A percentile compares a stretch with the other conserved stretches of the same genome.
phyloP scores from a whole-genome alignment of 495 filamentous ascomycete species.

The Rhypophila decipiens region DNA sequence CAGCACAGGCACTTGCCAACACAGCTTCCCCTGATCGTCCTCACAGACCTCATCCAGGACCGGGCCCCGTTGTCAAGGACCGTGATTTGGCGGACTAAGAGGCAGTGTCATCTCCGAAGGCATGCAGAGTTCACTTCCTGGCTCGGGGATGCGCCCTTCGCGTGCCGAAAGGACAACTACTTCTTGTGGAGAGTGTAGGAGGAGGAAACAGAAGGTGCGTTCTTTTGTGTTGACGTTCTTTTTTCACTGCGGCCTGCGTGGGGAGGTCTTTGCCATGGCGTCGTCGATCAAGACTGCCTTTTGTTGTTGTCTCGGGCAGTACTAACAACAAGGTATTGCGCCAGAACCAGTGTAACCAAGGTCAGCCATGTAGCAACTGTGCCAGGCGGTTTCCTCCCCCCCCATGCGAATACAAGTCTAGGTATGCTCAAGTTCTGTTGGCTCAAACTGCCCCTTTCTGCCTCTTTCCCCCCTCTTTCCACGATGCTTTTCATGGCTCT shows the following conservation, averaged over 20 bases:
- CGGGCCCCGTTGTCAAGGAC: too few relatives aligned
- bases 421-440: constrained; percentile 11
- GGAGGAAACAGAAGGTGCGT: constrained; percentile 35
- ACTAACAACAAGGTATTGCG: background rate
- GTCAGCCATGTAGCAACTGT: constrained; percentile 35
- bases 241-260: too few relatives aligned
- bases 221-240: too few relatives aligned
- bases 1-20: too few relatives aligned
- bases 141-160: constrained; percentile 14
- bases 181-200: constrained; percentile 33
- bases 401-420: constrained; percentile 30
- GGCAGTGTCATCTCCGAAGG: constrained; percentile 26
- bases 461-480: background rate
- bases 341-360: constrained; percentile 29
- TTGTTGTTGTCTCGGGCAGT: background rate
- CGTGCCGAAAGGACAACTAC: constrained; percentile 32
- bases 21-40: too few relatives aligned
- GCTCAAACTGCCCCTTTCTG: background rate
- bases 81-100: too few relatives aligned
- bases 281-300: background rate
- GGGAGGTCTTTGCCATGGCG: background rate
- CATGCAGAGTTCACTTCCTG: constrained; percentile 11
- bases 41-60: too few relatives aligned
- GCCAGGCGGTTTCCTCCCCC: constrained; percentile 32
- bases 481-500: too few relatives aligned